Base-by-base conservation (phyloP, 1,284 basidiomycete species). In the Melampsora abietis-canadensis region DNA sequence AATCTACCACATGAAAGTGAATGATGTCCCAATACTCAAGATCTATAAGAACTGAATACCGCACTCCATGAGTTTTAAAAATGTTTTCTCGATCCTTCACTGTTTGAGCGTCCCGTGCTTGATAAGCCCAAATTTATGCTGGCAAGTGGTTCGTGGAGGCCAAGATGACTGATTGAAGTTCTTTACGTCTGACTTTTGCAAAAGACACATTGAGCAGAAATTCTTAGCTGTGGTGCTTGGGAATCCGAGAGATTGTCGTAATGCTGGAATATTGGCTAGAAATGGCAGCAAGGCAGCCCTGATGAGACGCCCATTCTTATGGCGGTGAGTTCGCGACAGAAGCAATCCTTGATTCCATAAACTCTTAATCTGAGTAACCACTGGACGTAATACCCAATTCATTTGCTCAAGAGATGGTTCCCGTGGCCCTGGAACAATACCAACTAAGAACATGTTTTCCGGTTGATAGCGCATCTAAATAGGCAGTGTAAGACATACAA, bases 351-450 rank as follows among this genome's bases (percentile, higher is more conserved):
- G 8, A 30, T 17, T 24, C 59, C 59, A 61, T 24, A 61, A 6
- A 24, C n/a, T 61, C 8, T 61, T 61, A 4, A 61, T 4, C 30
- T 61, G 21, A 8, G n/a, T 31, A 17, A 61, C 30, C 7, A 31
- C 30, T 17, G 19, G 59, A 2, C 17, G n/a, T 24, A 31, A 30
- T 2, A 61, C 30, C 59, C 59, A 61, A 24, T 61, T 77, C 19
- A 76, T 62, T 40, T 80, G 76, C 0, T 79, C 79, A 0, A 79
- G 63, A 27, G 77, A 76, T 2, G 84, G 83, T 70, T 83, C 81
- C 15, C 78, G 76, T 5, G 82, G 83, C 12, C 82, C 83, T 15
- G 84, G 84, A 19, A 84, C 80, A 46, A 83, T 77, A 2, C 81
- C 80, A 27, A 78, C 66, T 15, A 78, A 51, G 47, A 57, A 76